Evolutionary conservation across 805 yeast species (phyloP).

Genomic region (Cyberlindnera mycetangii): DNA sequence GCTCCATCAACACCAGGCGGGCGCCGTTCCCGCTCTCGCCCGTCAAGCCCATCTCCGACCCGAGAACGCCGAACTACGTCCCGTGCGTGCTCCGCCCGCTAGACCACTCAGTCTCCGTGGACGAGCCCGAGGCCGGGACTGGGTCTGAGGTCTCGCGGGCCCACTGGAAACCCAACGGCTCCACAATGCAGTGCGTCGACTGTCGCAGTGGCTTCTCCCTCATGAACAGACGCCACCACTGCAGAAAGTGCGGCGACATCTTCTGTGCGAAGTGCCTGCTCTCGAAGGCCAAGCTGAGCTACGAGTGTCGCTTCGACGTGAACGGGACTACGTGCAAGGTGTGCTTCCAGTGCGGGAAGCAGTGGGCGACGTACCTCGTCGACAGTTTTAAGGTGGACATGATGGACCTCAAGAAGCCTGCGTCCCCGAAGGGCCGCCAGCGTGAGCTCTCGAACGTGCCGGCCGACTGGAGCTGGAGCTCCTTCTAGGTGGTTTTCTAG

Average conservation of each 20-base stretch:
- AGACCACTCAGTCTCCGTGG: too few relatives aligned
- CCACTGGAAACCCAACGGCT: constrained; percentile 66
- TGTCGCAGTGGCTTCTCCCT: constrained; percentile 61
- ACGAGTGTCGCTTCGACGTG: constrained; percentile 42
- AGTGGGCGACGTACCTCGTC: constrained; percentile 42
- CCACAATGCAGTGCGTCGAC: constrained; percentile 52
- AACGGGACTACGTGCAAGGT: constrained; percentile 58
- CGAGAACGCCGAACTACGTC: constrained; percentile 69
- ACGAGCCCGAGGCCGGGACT: too few relatives aligned
- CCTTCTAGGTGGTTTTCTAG: constrained; percentile 35
- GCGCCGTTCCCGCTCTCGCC: constrained; percentile 23
- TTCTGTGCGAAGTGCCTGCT: constrained; percentile 59
- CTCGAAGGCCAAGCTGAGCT: constrained; percentile 45
- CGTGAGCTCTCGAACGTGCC: constrained; percentile 36
- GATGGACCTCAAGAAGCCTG: constrained; percentile 18
- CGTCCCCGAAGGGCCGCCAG: neutral
- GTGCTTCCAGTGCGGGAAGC: constrained; percentile 54
- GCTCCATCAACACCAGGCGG: constrained; percentile 20
- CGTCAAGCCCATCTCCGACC: constrained; percentile 63
- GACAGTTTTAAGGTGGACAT: constrained; percentile 21
- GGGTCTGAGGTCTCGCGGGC: constrained; percentile 33
- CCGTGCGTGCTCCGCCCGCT: constrained; percentile 69
- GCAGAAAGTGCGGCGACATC: constrained; percentile 70
- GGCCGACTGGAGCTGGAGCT: constrained; percentile 69
- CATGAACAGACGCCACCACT: constrained; percentile 68